Evolutionary conservation across 1,139 yeast species (phyloP).

Genomic region (Neolecta irregularis): DNA sequence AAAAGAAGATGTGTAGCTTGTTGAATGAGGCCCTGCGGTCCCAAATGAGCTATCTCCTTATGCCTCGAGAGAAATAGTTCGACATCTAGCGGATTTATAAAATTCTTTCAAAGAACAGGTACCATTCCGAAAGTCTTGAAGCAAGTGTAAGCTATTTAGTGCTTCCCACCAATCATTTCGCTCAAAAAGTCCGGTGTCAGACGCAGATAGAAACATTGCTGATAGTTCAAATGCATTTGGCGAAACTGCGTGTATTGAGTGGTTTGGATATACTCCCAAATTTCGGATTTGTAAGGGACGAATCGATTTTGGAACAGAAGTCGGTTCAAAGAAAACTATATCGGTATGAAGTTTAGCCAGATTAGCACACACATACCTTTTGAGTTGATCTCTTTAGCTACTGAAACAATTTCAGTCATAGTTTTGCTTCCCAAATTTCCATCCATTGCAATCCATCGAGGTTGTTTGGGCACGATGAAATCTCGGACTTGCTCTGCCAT

Average conservation of each 20-base stretch:
- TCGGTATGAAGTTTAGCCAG: no score
- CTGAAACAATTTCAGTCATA: no score
- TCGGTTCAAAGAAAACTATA: slow-evolving; percentile 53
- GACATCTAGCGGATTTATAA: slow-evolving; percentile 46
- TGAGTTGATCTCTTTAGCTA: no score
- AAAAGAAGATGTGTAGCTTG: slow-evolving; percentile 60
- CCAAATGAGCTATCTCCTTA: slow-evolving; percentile 23
- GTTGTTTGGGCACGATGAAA: slow-evolving; percentile 17
- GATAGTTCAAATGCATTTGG: slow-evolving; percentile 56
- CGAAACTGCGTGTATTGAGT: slow-evolving; percentile 34
- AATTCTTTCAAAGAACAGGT: no score
- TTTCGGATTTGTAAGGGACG: slow-evolving; percentile 1
- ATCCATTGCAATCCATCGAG: no score
- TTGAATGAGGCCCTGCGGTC: slow-evolving; percentile 42
- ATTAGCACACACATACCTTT: no score
- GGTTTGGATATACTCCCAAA: slow-evolving; percentile 23
- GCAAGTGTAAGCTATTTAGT: no score
- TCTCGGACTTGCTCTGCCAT: no score
- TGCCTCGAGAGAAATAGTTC: slow-evolving; percentile 33
- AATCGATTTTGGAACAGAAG: slow-evolving; percentile 47
- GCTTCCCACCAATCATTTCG: slow-evolving; percentile 59
- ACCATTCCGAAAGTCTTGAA: no score
- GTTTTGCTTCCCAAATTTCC: no score
- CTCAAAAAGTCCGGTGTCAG: slow-evolving; percentile 38
- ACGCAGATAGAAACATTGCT: slow-evolving; percentile 38